phyloP scores from a whole-genome alignment of 2,329 filamentous ascomycete genomes.

The Thermoascus crustaceus region DNA sequence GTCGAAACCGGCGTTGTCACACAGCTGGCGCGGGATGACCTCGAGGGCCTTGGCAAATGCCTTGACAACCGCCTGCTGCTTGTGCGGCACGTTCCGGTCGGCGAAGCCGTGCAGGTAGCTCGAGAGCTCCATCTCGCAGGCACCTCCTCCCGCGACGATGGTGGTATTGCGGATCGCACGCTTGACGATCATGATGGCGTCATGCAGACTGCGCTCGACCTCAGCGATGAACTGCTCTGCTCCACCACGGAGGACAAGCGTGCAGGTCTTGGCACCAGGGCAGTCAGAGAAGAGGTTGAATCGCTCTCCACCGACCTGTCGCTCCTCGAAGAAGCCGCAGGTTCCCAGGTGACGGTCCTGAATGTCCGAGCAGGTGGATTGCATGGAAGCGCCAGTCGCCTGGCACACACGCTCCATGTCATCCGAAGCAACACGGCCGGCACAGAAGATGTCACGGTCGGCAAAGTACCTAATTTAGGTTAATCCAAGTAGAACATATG shows the following conservation, averaged over 20 bases:
- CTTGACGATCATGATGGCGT: constrained; percentile 99
- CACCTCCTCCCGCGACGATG: constrained; percentile 92
- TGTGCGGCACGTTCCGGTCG: constrained; percentile 84
- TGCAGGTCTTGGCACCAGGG: constrained; percentile 93
- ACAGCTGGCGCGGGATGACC: constrained; percentile 91
- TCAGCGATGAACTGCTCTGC: constrained; percentile 99
- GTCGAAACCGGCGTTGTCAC: constrained; percentile 97
- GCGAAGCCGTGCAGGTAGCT: constrained; percentile 88
- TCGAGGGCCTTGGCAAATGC: constrained; percentile 95
- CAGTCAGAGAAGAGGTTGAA: constrained; percentile 99
- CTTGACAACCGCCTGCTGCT: constrained; percentile 97
- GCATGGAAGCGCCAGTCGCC: constrained; percentile 82
- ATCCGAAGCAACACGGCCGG: constrained; percentile 80
- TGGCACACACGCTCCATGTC: constrained; percentile 96
- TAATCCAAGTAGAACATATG: not conserved
- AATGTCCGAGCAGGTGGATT: constrained; percentile 96
- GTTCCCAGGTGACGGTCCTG: constrained; percentile 79
- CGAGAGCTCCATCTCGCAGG: constrained; percentile 92
- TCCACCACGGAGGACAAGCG: constrained; percentile 84
- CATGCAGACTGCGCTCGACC: constrained; percentile 93
- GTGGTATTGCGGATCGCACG: constrained; percentile 89
- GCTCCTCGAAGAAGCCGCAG: constrained; percentile 86
- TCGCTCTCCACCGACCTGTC: constrained; percentile 92
- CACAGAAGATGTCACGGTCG: constrained; percentile 96
- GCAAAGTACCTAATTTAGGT: constrained; percentile 61